Evolutionary conservation across 768 basidiomycete genomes (phyloP).

Genomic region (Gymnopilus dilepis): DNA sequence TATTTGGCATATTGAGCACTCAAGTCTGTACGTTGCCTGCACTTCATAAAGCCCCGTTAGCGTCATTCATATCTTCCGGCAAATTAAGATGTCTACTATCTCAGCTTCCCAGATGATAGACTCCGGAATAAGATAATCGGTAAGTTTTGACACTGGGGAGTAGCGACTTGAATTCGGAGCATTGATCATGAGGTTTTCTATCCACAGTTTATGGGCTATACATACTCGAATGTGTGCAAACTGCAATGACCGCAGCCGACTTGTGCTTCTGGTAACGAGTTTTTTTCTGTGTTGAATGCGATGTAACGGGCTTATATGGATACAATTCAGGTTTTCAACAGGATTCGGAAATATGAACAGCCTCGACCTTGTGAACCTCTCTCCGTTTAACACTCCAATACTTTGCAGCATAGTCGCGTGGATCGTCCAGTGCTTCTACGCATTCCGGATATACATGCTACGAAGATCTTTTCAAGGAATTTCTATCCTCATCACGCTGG

Average conservation of each 20-base stretch:
- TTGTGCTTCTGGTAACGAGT: constrained; percentile 12
- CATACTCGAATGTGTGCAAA: constrained; percentile 17
- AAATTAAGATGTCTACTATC: no score
- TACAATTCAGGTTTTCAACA: constrained; percentile 14
- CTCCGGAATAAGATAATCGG: no score
- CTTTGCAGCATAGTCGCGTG: constrained; percentile 23
- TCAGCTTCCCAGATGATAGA: no score
- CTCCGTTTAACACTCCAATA: constrained; percentile 22
- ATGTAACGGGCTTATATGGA: no score
- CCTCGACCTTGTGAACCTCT: constrained; percentile 23
- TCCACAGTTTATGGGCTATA: constrained; percentile 12
- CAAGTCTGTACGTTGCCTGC: no score
- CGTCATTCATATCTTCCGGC: no score
- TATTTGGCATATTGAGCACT: no score
- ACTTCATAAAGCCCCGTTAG: no score
- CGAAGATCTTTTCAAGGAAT: constrained; percentile 10
- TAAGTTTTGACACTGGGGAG: no score
- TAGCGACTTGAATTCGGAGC: no score
- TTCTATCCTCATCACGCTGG: constrained; percentile 11
- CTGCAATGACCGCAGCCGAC: constrained; percentile 13
- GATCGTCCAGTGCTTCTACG: constrained; percentile 27
- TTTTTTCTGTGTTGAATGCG: no score
- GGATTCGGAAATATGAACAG: constrained; percentile 21
- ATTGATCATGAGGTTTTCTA: no score
- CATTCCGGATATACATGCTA: constrained; percentile 22